phyloP scores from a whole-genome alignment of 2,329 filamentous ascomycete genomes.

The Pyrenophora seminiperda region DNA sequence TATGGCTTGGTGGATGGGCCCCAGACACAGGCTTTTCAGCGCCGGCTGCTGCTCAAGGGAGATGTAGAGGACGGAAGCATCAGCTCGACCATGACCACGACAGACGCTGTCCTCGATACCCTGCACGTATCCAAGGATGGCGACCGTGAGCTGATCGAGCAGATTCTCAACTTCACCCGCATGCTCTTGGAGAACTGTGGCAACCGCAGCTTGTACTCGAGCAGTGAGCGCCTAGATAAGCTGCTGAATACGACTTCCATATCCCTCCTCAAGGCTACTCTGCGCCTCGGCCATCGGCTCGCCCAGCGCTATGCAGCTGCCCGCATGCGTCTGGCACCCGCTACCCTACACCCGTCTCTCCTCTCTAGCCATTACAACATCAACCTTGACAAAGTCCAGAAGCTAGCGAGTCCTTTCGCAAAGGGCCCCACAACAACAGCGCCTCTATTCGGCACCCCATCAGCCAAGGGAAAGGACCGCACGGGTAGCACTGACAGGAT shows the following conservation, averaged over 20 bases:
- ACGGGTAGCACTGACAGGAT: conserved; percentile 42
- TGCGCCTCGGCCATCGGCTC: conserved; percentile 82
- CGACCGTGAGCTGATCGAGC: conserved; percentile 79
- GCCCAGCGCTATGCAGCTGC: conserved; percentile 92
- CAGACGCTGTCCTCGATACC: conserved; percentile 53
- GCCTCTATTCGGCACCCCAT: conserved; percentile 60
- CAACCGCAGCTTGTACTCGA: conserved; percentile 94
- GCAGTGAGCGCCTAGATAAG: conserved; percentile 86
- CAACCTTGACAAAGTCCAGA: conserved; percentile 77
- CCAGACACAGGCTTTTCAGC: conserved; percentile 76
- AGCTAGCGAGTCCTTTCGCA: conserved; percentile 79
- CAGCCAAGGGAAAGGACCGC: conserved; percentile 70
- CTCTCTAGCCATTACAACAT: conserved; percentile 82
- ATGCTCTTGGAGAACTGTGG: conserved; percentile 93
- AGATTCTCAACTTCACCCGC: conserved; percentile 81
- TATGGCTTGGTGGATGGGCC: conserved; percentile 82
- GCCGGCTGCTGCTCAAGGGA: conserved; percentile 66
- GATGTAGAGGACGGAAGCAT: conserved; percentile 53
- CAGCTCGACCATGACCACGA: conserved; percentile 46
- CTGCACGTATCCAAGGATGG: conserved; percentile 74
- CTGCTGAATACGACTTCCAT: conserved; percentile 86
- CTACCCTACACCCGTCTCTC: conserved; percentile 71
- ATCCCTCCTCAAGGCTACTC: conserved; percentile 74
- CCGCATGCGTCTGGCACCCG: conserved; percentile 72
- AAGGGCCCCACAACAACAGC: conserved; percentile 63